Conservation (phyloP, 2,329 filamentous ascomycete genomes). For the Aspergillus neotritici region DNA sequence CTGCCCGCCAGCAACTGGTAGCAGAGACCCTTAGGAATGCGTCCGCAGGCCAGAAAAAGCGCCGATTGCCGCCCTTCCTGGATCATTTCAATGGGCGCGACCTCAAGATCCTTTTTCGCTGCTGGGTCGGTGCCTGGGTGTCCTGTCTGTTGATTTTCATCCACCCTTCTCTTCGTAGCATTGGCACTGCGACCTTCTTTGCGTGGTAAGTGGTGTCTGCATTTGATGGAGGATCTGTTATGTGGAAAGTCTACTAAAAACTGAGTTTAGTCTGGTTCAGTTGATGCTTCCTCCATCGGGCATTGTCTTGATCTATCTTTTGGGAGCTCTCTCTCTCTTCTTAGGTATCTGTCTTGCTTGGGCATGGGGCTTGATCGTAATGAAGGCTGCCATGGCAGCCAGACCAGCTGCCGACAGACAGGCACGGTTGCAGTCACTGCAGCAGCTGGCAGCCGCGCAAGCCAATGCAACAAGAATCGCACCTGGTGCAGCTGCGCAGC, state of each 20-base stretch:
- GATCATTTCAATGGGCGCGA: conserved; percentile 47
- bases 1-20: no score
- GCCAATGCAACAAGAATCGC: conserved; percentile 31
- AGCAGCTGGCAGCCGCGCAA: conserved; percentile 25
- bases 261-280: conserved; percentile 29
- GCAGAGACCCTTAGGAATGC: no score
- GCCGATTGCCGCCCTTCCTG: conserved; percentile 24
- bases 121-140: conserved; percentile 44
- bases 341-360: conserved; percentile 46
- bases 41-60: not conserved
- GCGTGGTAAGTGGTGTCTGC: conserved; percentile 34
- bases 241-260: no score
- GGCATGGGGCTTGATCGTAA: conserved; percentile 47
- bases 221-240: no score
- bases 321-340: conserved; percentile 40
- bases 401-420: conserved; percentile 38
- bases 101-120: conserved; percentile 45
- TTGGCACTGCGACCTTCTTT: conserved; percentile 46
- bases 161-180: conserved; percentile 34
- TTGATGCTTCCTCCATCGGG: conserved; percentile 44
- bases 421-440: conserved; percentile 29
- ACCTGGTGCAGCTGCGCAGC: conserved; percentile 26
- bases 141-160: conserved; percentile 46
- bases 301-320: conserved; percentile 44
- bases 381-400: conserved; percentile 45